Evolutionary conservation across 177 flowering plant species (phyloP), one percentile per base, ranked within the genome.

Genomic region (Tripterygium wilfordii): DNA sequence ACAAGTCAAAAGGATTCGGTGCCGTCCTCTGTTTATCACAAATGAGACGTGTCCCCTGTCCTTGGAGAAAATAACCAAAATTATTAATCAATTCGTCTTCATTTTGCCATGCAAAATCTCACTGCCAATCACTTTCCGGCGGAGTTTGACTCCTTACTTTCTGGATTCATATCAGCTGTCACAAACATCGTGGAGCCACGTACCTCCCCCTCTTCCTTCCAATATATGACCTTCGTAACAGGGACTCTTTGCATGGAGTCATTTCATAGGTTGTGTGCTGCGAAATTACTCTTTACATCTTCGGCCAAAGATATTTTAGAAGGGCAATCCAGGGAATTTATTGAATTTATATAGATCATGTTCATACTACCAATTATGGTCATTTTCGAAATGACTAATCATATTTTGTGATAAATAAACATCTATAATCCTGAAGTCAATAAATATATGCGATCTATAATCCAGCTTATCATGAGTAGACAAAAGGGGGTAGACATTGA

Each of bases 1-100:
- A 8, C 47, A 70, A 75, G 88, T 81, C 88, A 80, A 81, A 39
- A 42, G 48, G 69, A 73, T 79, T 77, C 65, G 92, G 88, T 68
- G 68, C 88, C 84, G 83, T 51, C 88, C 84, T 36, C 52, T 42
- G 62, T 53, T 60, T 32, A 61, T 64, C 56, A 60, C 36, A 14
- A 25, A 21, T 55, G 70, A 64, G 29, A 83, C 91, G 91, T 80
- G 91, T 78, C 84, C 64, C 38, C 26, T 40, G 20, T 43, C 25
- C 46, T 29, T 25, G 19, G 45, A 30, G 27, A 36, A 18, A 36
- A 13, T n/a, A n/a, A n/a, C n/a, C n/a, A 40, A 2, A 16, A 3
- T 8, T 24, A 23, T 21, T 21, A 19, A 42, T 36, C 26, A 28
- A 49, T 10, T 23, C 45, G 21, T 19, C 7, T 4, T 29, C 27